Conservation (phyloP, 148 eudicot genomes). For the Talinum fruticosum region DNA sequence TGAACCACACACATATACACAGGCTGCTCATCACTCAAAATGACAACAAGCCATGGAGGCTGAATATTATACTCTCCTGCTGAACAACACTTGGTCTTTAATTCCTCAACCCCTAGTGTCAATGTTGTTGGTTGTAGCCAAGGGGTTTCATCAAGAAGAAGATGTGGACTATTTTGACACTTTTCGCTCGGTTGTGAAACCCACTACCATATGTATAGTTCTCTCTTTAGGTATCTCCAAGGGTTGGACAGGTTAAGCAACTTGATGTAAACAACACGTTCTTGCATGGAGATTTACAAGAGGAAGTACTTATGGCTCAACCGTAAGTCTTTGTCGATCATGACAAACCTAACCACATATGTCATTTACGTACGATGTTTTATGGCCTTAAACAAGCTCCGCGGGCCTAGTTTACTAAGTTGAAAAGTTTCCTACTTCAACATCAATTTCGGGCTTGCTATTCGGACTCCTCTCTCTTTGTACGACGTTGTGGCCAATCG, state of each 20-base stretch:
- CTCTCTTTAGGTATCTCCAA: background rate
- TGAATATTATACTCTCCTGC: background rate
- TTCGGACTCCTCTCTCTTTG: background rate
- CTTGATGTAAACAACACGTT: background rate
- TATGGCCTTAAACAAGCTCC: slow-evolving; percentile 1
- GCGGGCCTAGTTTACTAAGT: background rate
- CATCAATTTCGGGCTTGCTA: background rate
- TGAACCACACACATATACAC: background rate
- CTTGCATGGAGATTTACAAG: background rate
- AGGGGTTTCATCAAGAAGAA: background rate
- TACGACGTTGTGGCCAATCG: background rate
- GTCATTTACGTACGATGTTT: background rate
- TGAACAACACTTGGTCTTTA: background rate
- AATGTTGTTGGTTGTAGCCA: background rate
- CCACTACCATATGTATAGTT: background rate
- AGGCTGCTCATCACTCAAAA: background rate
- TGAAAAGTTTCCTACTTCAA: background rate
- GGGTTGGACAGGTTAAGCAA: background rate
- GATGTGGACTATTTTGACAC: background rate
- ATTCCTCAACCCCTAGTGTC: background rate
- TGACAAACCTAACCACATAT: background rate
- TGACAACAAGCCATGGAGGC: background rate
- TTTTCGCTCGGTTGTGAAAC: background rate
- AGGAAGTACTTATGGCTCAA: background rate
- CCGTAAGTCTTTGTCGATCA: background rate